These are phyloP conservation scores for Entonaema liquescens DNA, from an alignment of 495 filamentous ascomycete genomes.

Conservation along the genomic window DNA sequence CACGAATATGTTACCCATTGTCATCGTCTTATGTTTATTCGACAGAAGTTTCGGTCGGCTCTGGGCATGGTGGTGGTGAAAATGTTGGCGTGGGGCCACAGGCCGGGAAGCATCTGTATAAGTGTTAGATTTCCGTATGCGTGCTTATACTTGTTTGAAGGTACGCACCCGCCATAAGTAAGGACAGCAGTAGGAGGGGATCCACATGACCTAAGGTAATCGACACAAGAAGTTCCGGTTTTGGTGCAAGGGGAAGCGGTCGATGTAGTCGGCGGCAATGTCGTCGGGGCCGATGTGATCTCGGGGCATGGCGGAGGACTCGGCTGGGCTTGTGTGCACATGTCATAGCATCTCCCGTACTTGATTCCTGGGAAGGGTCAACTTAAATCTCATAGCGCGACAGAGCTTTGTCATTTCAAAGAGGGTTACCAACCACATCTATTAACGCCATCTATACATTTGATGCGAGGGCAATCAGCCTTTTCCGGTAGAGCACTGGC, in stretches of 20 bases:
- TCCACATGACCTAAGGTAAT: conserved; percentile 37
- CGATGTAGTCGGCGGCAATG: conserved; percentile 3
- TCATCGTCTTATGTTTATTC: neutral
- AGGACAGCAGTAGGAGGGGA: conserved; percentile 40
- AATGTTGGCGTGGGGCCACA: conserved; percentile 40
- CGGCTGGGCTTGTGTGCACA: conserved; percentile 26
- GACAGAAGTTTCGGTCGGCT: neutral
- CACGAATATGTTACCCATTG: neutral
- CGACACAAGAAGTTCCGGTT: conserved; percentile 39
- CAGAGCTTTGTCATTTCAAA: neutral
- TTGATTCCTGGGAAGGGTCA: conserved; percentile 30
- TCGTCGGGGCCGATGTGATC: neutral
- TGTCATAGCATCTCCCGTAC: conserved; percentile 33
- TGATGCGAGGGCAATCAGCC: conserved; percentile 18
- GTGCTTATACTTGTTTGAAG: neutral
- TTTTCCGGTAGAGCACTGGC: conserved; percentile 17
- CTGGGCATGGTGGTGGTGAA: conserved; percentile 38
- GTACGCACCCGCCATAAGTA: conserved; percentile 42
- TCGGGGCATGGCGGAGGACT: conserved; percentile 28
- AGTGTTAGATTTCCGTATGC: neutral
- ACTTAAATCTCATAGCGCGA: neutral
- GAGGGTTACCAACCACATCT: conserved; percentile 18
- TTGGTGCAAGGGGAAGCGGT: conserved; percentile 27
- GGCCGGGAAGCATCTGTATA: conserved; percentile 36
- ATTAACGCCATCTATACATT: conserved; percentile 30